Evolutionary conservation across 2,329 filamentous ascomycete genomes (phyloP).

Genomic region (Beauveria sp.): DNA sequence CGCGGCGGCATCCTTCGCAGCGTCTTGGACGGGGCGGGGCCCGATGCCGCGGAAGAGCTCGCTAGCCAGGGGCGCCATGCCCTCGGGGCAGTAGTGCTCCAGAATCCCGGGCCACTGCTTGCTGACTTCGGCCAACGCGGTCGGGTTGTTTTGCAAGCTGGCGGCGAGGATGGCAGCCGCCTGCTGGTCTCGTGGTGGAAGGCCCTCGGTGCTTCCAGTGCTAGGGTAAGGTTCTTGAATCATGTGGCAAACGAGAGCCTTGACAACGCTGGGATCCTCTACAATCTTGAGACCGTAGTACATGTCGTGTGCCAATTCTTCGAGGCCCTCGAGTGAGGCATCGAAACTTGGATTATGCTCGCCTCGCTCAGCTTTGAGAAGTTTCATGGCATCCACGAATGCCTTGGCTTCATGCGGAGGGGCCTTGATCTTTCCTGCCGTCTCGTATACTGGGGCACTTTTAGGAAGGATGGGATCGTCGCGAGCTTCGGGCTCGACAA

Average conservation of each 20-base stretch:
- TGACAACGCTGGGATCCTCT: conserved; percentile 45
- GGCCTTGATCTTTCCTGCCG: conserved; percentile 48
- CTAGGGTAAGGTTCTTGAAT: conserved; percentile 17
- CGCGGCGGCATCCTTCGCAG: conserved; percentile 16
- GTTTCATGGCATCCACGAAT: conserved; percentile 36
- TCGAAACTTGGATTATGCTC: conserved; percentile 31
- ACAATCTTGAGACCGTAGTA: conserved; percentile 60
- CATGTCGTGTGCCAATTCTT: conserved; percentile 59
- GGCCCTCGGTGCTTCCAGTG: not conserved
- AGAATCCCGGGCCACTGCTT: conserved; percentile 38
- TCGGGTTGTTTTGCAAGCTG: conserved; percentile 57
- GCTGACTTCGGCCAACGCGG: conserved; percentile 45
- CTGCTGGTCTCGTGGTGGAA: conserved; percentile 36
- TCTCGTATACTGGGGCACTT: conserved; percentile 49
- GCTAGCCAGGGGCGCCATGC: conserved; percentile 24
- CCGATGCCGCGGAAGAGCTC: conserved; percentile 35
- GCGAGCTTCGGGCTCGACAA: conserved; percentile 41
- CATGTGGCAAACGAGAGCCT: conserved; percentile 51
- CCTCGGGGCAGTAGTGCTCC: conserved; percentile 27
- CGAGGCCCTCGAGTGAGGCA: conserved; percentile 47
- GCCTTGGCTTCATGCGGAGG: conserved; percentile 31
- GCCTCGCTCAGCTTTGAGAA: conserved; percentile 37
- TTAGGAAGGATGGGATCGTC: conserved; percentile 31
- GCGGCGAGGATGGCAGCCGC: conserved; percentile 51
- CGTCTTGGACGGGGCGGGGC: conserved; percentile 17